Base-by-base conservation (phyloP, 352 stramenopile species). In the Nothophytophthora sp. region DNA sequence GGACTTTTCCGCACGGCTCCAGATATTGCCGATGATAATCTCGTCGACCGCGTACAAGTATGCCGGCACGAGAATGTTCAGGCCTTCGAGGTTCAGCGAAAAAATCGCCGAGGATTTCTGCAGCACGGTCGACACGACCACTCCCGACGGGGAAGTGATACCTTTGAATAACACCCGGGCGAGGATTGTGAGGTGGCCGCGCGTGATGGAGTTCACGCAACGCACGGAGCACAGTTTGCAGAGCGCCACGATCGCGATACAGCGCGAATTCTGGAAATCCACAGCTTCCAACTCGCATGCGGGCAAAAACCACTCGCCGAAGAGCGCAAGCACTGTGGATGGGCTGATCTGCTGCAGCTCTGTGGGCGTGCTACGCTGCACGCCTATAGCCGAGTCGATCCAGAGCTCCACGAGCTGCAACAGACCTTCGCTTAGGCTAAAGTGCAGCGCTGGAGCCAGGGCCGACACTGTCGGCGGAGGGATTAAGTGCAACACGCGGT, bases 221-320 rank as follows among this genome's bases (percentile, higher is more conserved):
- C 82, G 74, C 36, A 88, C 79, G 0, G 81, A 82, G 45, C 78
- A 93, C 1, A 95, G 55, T 34, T 86, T 90, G 57, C 83, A 93
- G 2, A 92, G 55, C 16, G 86, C 88, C 24, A 93, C 64, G 38
- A 95, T 85, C 6, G 76, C 82, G 4, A 90, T 63, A 27, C 81
- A 93, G 7, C 83, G 76, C 8, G 82, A 90, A 36, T 83, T 91
- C 50, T 92, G 77, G 32, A 85, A 90, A 35, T 92, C 85, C 0
- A 55, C 16, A 25, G 63, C 63, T 27, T 90, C 76, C 5, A 90
- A 48, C 37, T 95, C 85, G 38, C 85, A 95, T n/a, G 81, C 79
- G 6, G 83, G 82, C 19, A 95, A 48, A 39, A 95, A 92, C 85
- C 85, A 95, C 38, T 95, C 82, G 5, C 82, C 82, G 50, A 93